Evolutionary conservation across 192 early-diverging fungal genomes (phyloP).

Genomic region (Rhizoclosmatium sp.): DNA sequence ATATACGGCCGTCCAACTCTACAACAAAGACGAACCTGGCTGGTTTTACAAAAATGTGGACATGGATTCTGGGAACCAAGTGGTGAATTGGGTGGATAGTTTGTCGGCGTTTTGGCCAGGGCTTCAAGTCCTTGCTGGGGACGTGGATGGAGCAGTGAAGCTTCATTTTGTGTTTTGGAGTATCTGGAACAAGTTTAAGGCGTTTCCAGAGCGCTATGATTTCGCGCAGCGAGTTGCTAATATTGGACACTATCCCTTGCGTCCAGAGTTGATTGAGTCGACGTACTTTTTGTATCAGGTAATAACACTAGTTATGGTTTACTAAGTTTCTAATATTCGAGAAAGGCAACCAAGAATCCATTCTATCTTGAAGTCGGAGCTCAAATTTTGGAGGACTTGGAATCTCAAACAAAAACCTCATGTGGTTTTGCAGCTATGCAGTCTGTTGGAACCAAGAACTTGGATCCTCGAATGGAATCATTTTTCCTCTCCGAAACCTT

Average conservation of each 20-base stretch:
- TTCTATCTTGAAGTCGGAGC: constrained; percentile 93
- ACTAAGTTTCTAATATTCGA: neutral
- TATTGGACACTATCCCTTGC: constrained; percentile 78
- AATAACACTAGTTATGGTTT: constrained; percentile 25
- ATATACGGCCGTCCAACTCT: constrained; percentile 71
- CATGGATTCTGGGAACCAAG: constrained; percentile 71
- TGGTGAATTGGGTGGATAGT: constrained; percentile 85
- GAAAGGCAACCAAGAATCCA: constrained; percentile 83
- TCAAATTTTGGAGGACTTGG: constrained; percentile 82
- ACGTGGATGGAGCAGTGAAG: constrained; percentile 83
- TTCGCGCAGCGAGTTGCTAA: constrained; percentile 68
- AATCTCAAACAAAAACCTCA: constrained; percentile 66
- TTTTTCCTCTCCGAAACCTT: constrained; percentile 94
- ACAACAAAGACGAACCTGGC: constrained; percentile 72
- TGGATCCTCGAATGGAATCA: constrained; percentile 93
- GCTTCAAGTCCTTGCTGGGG: constrained; percentile 87
- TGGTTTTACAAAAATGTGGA: constrained; percentile 90
- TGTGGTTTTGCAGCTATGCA: constrained; percentile 86
- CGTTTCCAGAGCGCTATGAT: constrained; percentile 90
- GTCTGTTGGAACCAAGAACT: constrained; percentile 65
- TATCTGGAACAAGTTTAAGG: constrained; percentile 86
- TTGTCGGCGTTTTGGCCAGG: constrained; percentile 93
- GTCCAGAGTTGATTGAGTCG: constrained; percentile 95
- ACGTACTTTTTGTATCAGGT: constrained; percentile 88
- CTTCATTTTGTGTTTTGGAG: constrained; percentile 85